Evolutionary conservation across 305 asterid genomes (phyloP).

Genomic region (Fraxinus sp.): DNA sequence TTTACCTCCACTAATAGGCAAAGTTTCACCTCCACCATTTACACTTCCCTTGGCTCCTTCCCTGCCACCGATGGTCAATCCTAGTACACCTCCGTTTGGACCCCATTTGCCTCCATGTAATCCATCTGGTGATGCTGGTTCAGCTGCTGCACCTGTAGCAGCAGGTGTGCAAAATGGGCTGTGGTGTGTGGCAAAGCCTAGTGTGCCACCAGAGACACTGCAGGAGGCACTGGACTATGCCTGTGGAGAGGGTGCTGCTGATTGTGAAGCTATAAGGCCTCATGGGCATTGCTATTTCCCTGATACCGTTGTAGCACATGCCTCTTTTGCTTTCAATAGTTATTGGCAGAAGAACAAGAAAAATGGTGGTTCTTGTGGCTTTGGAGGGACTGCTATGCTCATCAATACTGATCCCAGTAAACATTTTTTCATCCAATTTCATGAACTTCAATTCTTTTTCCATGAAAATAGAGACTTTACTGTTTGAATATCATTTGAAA

Average conservation of each 20-base stretch:
- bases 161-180: constrained; percentile 39
- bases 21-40: constrained; percentile 45
- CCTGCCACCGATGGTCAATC: constrained; percentile 43
- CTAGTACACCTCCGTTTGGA: constrained; percentile 47
- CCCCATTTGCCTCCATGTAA: constrained; percentile 57
- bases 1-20: constrained; percentile 73
- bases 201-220: constrained; percentile 79
- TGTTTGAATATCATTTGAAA: background rate
- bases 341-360: constrained; percentile 86
- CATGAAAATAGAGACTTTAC: background rate
- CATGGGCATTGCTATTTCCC: constrained; percentile 73
- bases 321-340: constrained; percentile 86
- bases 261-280: constrained; percentile 66
- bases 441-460: background rate
- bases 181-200: constrained; percentile 99
- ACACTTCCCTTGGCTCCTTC: constrained; percentile 41
- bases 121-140: constrained; percentile 42
- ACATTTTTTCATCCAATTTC: constrained; percentile 4
- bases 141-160: constrained; percentile 34
- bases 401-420: constrained; percentile 85
- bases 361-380: constrained; percentile 77
- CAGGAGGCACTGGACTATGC: constrained; percentile 85
- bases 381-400: constrained; percentile 92
- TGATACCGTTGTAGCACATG: constrained; percentile 67
- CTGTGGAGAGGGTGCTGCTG: constrained; percentile 84